phyloP scores from a whole-genome alignment of 106 monocot species.

The Hemerocallis citrina region DNA sequence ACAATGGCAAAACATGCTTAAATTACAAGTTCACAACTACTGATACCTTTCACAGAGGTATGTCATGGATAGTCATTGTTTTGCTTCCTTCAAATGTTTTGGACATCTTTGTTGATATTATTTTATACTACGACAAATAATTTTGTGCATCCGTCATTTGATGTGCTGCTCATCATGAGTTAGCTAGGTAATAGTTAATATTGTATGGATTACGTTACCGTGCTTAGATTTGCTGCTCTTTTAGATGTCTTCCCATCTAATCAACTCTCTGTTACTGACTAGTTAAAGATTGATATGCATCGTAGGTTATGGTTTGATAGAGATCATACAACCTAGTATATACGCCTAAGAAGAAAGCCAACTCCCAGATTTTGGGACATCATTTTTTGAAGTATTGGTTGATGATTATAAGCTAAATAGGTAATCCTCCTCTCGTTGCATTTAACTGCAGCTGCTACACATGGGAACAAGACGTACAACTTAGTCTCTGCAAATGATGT shows the following conservation, averaged over 20 bases:
- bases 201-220: not conserved
- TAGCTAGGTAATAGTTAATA: not conserved
- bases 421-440: not conserved
- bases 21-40: too few relatives aligned
- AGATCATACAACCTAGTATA: not conserved
- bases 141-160: too few relatives aligned
- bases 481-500: conserved; percentile 82
- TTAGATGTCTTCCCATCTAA: too few relatives aligned
- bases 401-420: not conserved
- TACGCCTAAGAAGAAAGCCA: not conserved
- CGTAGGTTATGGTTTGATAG: not conserved
- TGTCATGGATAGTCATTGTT: too few relatives aligned
- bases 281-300: not conserved
- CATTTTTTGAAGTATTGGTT: not conserved
- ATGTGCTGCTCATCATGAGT: not conserved
- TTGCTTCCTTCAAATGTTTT: too few relatives aligned
- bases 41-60: too few relatives aligned
- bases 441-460: conserved; percentile 73
- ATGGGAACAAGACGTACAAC: conserved; percentile 50
- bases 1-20: not conserved
- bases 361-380: too few relatives aligned
- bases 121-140: too few relatives aligned
- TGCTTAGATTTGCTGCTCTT: not conserved
- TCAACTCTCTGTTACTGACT: not conserved
- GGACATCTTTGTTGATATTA: too few relatives aligned